These are phyloP conservation scores for Rubroboletus pulcherrimus DNA, from an alignment of 768 basidiomycete species.

Conservation along the genomic window DNA sequence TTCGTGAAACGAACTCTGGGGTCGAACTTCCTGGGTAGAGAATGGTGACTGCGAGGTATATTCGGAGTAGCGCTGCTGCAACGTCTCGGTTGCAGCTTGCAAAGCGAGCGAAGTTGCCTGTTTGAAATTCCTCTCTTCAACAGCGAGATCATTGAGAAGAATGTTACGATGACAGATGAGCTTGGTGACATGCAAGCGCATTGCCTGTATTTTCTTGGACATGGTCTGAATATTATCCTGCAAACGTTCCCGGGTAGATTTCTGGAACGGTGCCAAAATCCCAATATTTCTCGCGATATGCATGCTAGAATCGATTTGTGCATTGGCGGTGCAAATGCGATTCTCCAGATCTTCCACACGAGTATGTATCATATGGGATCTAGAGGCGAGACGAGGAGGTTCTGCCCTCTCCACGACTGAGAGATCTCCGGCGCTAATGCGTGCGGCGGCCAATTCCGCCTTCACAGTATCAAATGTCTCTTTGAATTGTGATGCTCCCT, in stretches of 20 bases:
- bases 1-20: conserved; percentile 14
- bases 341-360: conserved; percentile 66
- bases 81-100: conserved; percentile 63
- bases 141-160: conserved; percentile 68
- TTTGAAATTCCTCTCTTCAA: conserved; percentile 64
- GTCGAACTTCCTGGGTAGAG: conserved; percentile 29
- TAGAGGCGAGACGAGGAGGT: conserved; percentile 35
- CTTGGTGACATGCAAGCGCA: conserved; percentile 71
- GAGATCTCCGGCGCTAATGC: conserved; percentile 31
- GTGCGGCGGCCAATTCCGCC: conserved; percentile 67
- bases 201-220: conserved; percentile 59
- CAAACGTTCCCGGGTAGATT: conserved; percentile 76
- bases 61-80: conserved; percentile 44
- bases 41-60: conserved; percentile 32
- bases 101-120: conserved; percentile 68
- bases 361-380: conserved; percentile 53
- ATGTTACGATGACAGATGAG: conserved; percentile 74
- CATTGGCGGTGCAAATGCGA: conserved; percentile 49
- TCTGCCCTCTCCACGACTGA: conserved; percentile 13
- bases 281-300: conserved; percentile 78
- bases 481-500: conserved; percentile 65
- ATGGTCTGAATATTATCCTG: conserved; percentile 54
- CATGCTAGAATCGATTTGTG: conserved; percentile 63
- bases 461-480: conserved; percentile 86
- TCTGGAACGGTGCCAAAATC: conserved; percentile 84